Base-by-base conservation (phyloP, 257 asterid genomes). In the Rauvolfia tetraphylla region DNA sequence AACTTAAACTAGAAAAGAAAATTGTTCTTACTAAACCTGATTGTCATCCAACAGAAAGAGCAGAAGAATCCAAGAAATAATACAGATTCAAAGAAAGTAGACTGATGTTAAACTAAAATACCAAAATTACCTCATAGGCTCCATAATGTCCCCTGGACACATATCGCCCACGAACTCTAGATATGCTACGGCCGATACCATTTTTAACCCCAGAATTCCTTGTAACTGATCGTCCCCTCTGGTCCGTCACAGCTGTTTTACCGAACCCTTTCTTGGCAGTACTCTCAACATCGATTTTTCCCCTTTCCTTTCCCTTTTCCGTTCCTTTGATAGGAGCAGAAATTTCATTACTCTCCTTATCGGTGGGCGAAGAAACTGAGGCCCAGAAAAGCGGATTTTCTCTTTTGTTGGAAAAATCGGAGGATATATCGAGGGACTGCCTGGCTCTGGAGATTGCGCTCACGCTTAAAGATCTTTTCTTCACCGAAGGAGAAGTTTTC, bases 161-260 rank as follows among this genome's bases (percentile, higher is more conserved):
- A 34, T 96, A 87, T 36, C 93, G 86, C 22, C 90, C 85, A 38
- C 92, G 88, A 69, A 75, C 89, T 73, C 92, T 84, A 6, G 98
- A 91, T 84, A 91, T 72, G 76, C 97, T 92, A 56, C 96, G 88
- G 51, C 98, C 97, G 31, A 90, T 92, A 44, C 97, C 98, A 72
- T 85, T 84, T 76, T 80, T 88, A 20, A 75, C 71, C 53, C 75
- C 76, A 31, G 80, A 78, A 57, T 81, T 80, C 78, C 97, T 82
- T 36, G 90, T 77, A 70, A 76, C 85, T 1, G 97, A 79, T 59
- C 97, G 91, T 7, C 97, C 98, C 79, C 98, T 89, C 66, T 82
- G 81, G 49, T 83, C 91, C 22, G 33, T 54, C 39, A 71, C 80
- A 57, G 71, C 58, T 44, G 75, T 67, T 17, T 51, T 71, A 46